A percentile compares a stretch with the other conserved stretches of the same genome.
Conservation (phyloP, 176 grass and related monocot genomes). For the Pontederia paniculata region DNA sequence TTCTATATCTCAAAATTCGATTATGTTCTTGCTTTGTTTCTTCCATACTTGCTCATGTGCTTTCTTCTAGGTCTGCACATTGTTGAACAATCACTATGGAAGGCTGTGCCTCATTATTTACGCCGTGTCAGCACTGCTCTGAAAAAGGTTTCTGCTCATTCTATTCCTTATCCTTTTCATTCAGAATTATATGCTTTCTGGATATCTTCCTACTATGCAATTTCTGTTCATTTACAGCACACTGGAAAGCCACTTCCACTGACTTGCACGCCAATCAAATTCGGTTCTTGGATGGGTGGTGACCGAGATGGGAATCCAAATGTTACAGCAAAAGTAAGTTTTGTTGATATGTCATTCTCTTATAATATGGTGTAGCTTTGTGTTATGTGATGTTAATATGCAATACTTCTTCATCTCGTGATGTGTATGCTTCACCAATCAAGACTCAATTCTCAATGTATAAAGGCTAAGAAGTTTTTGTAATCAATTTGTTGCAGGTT, state of each 20-base stretch:
- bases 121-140: slow-evolving; percentile 86
- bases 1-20: background rate
- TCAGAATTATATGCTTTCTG: background rate
- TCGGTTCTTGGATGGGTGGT: slow-evolving; percentile 97
- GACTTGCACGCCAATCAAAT: slow-evolving; percentile 85
- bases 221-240: slow-evolving; percentile 35
- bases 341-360: background rate
- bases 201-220: background rate
- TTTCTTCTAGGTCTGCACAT: slow-evolving; percentile 60
- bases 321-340: slow-evolving; percentile 85
- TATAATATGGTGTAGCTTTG: no score
- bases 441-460: background rate
- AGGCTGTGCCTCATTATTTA: slow-evolving; percentile 81
- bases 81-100: slow-evolving; percentile 98
- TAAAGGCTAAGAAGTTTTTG: slow-evolving; percentile 7
- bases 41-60: slow-evolving; percentile 4
- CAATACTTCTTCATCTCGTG: background rate
- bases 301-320: slow-evolving; percentile 93
- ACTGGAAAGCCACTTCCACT: slow-evolving; percentile 86
- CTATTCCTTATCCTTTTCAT: background rate
- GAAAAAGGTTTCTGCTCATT: slow-evolving; percentile 49
- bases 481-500: slow-evolving; percentile 38
- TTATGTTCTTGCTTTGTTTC: background rate
- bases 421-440: no score
- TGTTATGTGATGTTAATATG: background rate